Evolutionary conservation across 2,329 filamentous ascomycete species (phyloP), one percentile per base, ranked within the genome.

Genomic region (Ophiognomonia clavigignenti-juglandacearum): DNA sequence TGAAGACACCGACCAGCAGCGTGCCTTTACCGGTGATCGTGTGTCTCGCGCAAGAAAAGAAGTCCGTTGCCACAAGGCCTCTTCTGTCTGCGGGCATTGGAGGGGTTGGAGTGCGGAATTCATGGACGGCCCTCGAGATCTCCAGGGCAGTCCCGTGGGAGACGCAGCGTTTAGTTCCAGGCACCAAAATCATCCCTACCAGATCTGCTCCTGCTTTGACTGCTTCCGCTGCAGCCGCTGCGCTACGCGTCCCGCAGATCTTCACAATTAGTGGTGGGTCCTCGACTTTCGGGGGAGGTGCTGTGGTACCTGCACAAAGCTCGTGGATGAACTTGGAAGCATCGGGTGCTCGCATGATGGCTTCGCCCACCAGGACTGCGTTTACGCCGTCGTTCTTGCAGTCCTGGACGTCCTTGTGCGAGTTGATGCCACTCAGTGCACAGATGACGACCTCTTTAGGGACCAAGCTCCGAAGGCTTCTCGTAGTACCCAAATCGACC

Each of bases 321-420:
- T 91, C 78, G 27, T 80, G 77, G 61, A 97, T 95, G 68, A 98
- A 98, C 19, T 75, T 71, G 19, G 83, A 78, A 10, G 90, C 90
- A 60, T 97, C 81, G 10, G 85, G 77, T 2, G 93, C 91, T 51
- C 89, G 83, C 92, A 98, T 97, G 54, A 98, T 81, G 43, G 95
- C 88, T 66, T 98, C 93, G 14, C 93, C 93, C 7, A 98, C 92
- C 4, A 98, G 78, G 11, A 98, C 85, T 41, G 92, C 93, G 56
- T 91, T 88, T 40, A 98, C 89, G 18, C 92, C 91, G 58, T 95
- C 91, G 50, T 83, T 83, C 62, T 88, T 84, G 65, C 95, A 96
- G 52, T 88, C 83, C 52, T 88, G 73, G 6, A 98, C 92, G 64
- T 98, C 93, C 48, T 91, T 79, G 24, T 93, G 80, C 0, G 85